Evolutionary conservation across 768 basidiomycete species (phyloP).

Genomic region (Thelephora aurantiotincta): DNA sequence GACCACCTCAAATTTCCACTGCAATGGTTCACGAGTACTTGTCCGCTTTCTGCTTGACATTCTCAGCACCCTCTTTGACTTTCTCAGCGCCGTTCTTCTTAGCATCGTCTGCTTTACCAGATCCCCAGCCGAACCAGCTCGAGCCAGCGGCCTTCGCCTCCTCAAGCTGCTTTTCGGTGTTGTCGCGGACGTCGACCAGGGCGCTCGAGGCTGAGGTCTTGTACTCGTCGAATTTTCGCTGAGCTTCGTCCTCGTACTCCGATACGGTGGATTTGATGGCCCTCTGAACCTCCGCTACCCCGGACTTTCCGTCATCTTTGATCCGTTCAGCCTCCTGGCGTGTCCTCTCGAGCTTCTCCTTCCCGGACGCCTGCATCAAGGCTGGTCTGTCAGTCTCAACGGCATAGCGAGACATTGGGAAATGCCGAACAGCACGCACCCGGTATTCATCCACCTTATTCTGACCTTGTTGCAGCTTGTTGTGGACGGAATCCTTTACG

Average conservation of each 20-base stretch:
- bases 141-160: conserved; percentile 18
- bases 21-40: no score
- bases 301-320: conserved; percentile 14
- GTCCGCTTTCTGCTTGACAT: conserved; percentile 12
- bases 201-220: conserved; percentile 15
- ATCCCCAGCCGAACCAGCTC: conserved; percentile 27
- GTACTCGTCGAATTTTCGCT: conserved; percentile 12
- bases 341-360: conserved; percentile 16
- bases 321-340: conserved; percentile 14
- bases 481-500: conserved; percentile 18
- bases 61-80: conserved; percentile 15
- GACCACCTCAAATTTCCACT: no score
- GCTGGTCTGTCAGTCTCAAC: not conserved
- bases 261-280: conserved; percentile 7
- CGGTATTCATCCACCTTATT: conserved; percentile 20
- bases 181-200: conserved; percentile 12
- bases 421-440: conserved; percentile 15
- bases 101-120: conserved; percentile 17
- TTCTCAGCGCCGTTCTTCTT: conserved; percentile 16
- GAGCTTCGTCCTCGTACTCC: conserved; percentile 8
- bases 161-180: conserved; percentile 15
- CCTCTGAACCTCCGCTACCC: conserved; percentile 13
- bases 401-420: not conserved
- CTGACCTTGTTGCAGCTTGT: conserved; percentile 16
- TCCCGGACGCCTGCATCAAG: conserved; percentile 8